A percentile compares a stretch with the other conserved stretches of the same genome.
Evolutionary conservation across 2,329 filamentous ascomycete genomes (phyloP).

Genomic region (Neonectria magnoliae): DNA sequence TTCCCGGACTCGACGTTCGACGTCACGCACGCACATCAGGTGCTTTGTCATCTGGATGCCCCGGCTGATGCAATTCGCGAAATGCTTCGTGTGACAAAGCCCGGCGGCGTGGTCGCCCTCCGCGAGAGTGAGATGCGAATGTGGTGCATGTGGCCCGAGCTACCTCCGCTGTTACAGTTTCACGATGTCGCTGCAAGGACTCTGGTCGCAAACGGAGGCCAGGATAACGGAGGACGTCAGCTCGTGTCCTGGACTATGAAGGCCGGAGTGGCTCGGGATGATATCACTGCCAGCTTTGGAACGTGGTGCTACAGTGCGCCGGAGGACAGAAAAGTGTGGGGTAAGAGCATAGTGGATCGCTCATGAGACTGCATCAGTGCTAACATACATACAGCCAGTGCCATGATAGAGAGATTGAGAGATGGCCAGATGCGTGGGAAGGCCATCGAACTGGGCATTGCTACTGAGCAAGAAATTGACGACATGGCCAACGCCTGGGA

Average conservation of each 20-base stretch:
- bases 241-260: conserved; percentile 43
- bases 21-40: conserved; percentile 54
- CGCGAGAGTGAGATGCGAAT: conserved; percentile 45
- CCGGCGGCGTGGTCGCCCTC: conserved; percentile 54
- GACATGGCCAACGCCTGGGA: conserved; percentile 44
- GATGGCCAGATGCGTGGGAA: conserved; percentile 38
- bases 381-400: conserved; percentile 32
- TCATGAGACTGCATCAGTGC: background rate
- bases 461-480: conserved; percentile 39
- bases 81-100: conserved; percentile 55
- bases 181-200: conserved; percentile 34
- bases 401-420: conserved; percentile 41
- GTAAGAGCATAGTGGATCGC: conserved; percentile 26
- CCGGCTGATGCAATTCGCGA: conserved; percentile 50
- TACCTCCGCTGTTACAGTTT: conserved; percentile 37
- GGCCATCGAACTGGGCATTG: conserved; percentile 39
- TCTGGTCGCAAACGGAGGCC: conserved; percentile 39
- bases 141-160: conserved; percentile 45
- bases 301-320: conserved; percentile 45
- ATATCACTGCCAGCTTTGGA: conserved; percentile 40
- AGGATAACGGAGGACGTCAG: conserved; percentile 40
- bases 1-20: conserved; percentile 54
- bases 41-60: conserved; percentile 53
- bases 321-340: conserved; percentile 40
- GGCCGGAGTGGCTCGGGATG: conserved; percentile 36